Conservation (phyloP, 441 rosid genomes). For the Arabidopsis hybrid region DNA sequence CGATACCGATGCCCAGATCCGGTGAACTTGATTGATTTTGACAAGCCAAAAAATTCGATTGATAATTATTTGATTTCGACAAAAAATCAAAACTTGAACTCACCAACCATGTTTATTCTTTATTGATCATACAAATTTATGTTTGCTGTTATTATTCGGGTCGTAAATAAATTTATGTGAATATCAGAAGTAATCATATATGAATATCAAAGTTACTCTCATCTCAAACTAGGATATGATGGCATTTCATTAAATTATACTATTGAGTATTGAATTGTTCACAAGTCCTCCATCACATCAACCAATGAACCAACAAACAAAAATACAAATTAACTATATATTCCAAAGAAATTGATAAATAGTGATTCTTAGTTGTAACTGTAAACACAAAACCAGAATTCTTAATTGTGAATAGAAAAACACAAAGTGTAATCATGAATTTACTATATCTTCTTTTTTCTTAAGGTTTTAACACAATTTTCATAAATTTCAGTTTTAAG, state of each 20-base stretch:
- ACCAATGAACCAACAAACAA: not conserved
- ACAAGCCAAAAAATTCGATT: too few relatives aligned
- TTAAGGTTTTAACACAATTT: not conserved
- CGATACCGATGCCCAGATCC: too few relatives aligned
- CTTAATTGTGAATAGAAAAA: not conserved
- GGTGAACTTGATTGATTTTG: too few relatives aligned
- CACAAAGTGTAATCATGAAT: slow-evolving; percentile 1
- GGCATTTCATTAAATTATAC: slow-evolving; percentile 21
- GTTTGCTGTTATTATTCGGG: not conserved
- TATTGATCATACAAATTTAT: not conserved
- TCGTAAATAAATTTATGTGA: not conserved
- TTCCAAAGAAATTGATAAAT: not conserved
- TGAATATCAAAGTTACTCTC: slow-evolving; percentile 7
- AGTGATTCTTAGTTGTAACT: slow-evolving; percentile 38
- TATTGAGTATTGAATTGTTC: slow-evolving; percentile 15
- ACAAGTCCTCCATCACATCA: slow-evolving; percentile 39
- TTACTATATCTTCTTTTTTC: not conserved
- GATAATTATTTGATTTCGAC: too few relatives aligned
- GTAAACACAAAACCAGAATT: slow-evolving; percentile 34
- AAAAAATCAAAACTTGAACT: not conserved
- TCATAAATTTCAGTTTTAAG: not conserved
- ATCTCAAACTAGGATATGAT: slow-evolving; percentile 14
- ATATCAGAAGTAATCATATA: not conserved
- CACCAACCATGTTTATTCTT: not conserved
- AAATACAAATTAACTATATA: not conserved